Percentiles rank a stretch among this genome's conserved stretches.
Conservation (phyloP, 2,329 filamentous ascomycete genomes). For the Fusarium chlamydosporum region DNA sequence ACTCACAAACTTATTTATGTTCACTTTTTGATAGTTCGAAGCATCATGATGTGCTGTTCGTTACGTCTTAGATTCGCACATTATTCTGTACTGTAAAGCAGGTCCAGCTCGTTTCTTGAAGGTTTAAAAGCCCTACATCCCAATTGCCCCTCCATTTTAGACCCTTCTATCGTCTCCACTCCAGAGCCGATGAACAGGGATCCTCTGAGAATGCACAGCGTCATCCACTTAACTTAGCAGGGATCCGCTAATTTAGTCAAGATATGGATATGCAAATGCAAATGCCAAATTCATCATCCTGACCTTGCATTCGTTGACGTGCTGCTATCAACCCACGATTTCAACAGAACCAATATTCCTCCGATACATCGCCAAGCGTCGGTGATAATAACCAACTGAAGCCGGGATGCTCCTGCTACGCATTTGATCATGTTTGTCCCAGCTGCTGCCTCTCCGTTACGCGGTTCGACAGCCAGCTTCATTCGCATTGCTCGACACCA, state of each 20-base stretch:
- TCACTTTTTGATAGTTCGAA: too few species aligned
- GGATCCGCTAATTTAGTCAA: slow-evolving; percentile 38
- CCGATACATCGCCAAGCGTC: slow-evolving; percentile 29
- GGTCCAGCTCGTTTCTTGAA: background rate
- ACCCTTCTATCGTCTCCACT: slow-evolving; percentile 28
- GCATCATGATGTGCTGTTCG: background rate
- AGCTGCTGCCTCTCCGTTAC: slow-evolving; percentile 57
- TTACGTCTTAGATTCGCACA: background rate
- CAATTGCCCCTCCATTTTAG: slow-evolving; percentile 31
- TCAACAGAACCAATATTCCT: slow-evolving; percentile 12
- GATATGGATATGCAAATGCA: slow-evolving; percentile 23
- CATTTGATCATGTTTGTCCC: slow-evolving; percentile 52
- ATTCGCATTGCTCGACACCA: slow-evolving; percentile 66
- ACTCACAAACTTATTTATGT: background rate
- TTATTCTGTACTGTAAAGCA: too few species aligned
- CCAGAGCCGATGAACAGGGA: slow-evolving; percentile 13
- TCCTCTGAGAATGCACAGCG: slow-evolving; percentile 35
- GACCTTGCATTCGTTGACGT: slow-evolving; percentile 17
- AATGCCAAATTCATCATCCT: slow-evolving; percentile 43
- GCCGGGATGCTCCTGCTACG: slow-evolving; percentile 48
- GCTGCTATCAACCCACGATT: slow-evolving; percentile 20
- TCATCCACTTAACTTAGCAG: slow-evolving; percentile 40
- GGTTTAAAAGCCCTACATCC: slow-evolving; percentile 19
- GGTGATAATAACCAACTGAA: slow-evolving; percentile 7
- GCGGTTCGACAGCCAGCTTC: slow-evolving; percentile 62